These are phyloP conservation scores for Neurospora crassa DNA, from an alignment of 2,329 filamentous ascomycete species.

Conservation along the genomic window DNA sequence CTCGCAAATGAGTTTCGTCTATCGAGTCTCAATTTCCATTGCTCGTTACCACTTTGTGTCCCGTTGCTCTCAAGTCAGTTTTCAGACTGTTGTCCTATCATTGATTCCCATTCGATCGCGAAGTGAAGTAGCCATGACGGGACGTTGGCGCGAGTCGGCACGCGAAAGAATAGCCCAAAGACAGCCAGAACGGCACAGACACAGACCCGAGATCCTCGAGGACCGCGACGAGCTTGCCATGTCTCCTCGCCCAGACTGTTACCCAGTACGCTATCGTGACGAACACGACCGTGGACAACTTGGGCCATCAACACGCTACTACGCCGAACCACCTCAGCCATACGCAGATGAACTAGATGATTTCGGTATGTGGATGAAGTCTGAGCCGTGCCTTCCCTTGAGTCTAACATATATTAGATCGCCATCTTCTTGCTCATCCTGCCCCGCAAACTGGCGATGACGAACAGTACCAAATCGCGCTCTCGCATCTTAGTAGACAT, in stretches of 20 bases:
- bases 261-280: neutral
- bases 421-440: constrained; percentile 6
- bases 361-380: constrained; percentile 10
- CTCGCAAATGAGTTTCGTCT: neutral
- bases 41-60: neutral
- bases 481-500: constrained; percentile 5
- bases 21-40: neutral
- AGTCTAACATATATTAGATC: constrained; percentile 6
- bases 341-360: constrained; percentile 15
- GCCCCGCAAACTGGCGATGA: neutral
- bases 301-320: neutral
- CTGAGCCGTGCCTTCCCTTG: no score
- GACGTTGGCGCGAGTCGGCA: neutral
- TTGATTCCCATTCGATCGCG: neutral
- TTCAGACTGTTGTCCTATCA: neutral
- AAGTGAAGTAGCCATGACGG: neutral
- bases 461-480: neutral
- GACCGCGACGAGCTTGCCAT: neutral
- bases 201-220: neutral
- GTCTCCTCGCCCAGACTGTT: neutral
- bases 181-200: neutral
- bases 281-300: neutral
- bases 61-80: neutral
- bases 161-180: neutral
- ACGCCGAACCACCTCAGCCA: neutral